These are phyloP conservation scores for Cytospora mali DNA, from an alignment of 2,329 filamentous ascomycete genomes.

Conservation along the genomic window DNA sequence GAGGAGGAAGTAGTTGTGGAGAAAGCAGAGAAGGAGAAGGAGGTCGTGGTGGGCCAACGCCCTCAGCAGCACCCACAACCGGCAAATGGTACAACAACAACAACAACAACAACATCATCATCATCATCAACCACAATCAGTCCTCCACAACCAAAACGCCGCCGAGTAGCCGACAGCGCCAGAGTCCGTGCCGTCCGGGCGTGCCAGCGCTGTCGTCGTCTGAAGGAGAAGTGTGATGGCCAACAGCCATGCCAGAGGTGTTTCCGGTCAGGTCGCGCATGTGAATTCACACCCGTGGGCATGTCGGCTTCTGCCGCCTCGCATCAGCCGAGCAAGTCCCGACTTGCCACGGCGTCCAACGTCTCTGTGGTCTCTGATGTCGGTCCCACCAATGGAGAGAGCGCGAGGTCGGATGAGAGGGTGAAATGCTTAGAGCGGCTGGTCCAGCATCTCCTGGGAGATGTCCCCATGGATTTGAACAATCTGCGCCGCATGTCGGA, in stretches of 20 bases:
- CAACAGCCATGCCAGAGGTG: conserved; percentile 30
- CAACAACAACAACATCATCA: conserved; percentile 3
- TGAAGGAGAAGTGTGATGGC: conserved; percentile 32
- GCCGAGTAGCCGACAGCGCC: conserved; percentile 25
- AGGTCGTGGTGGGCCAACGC: conserved; percentile 3
- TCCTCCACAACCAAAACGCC: conserved; percentile 25
- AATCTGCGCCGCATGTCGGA: conserved; percentile 31
- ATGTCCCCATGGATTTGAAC: conserved; percentile 30
- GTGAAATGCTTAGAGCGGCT: conserved; percentile 27
- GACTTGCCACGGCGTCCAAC: background rate
- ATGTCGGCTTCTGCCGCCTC: background rate
- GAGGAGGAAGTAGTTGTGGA: background rate
- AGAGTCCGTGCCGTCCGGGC: conserved; percentile 26
- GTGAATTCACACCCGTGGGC: conserved; percentile 26
- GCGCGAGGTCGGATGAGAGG: conserved; percentile 22
- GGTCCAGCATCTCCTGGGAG: conserved; percentile 28
- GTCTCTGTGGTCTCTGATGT: background rate
- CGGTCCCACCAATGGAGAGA: background rate
- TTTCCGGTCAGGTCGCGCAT: conserved; percentile 26
- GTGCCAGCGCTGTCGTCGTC: conserved; percentile 29
- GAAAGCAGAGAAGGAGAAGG: background rate
- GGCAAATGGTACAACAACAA: background rate
- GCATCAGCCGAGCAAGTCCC: background rate
- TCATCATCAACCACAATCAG: background rate
- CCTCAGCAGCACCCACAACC: background rate